Percentiles rank a stretch among this genome's conserved stretches.
Evolutionary conservation across 75 land plant genomes (phyloP).

Genomic region (Sequoia sempervirens): DNA sequence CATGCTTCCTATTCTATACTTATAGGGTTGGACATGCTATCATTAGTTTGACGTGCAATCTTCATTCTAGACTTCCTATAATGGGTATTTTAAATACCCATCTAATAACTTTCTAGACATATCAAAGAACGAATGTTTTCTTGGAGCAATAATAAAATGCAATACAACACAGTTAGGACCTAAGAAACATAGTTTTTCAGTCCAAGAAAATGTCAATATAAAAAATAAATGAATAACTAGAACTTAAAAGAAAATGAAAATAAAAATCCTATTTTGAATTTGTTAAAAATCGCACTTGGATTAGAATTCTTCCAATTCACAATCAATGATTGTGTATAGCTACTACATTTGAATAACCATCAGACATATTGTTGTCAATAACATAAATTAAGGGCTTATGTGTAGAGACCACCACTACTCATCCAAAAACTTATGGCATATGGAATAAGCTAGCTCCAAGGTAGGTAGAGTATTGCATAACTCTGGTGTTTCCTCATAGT

Average conservation of each 20-base stretch:
- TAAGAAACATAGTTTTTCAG: not conserved
- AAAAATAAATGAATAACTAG: not conserved
- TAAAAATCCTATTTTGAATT: not conserved
- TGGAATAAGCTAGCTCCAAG: slow-evolving; percentile 60
- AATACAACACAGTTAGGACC: not conserved
- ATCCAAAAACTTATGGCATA: slow-evolving; percentile 44
- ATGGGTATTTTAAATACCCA: not conserved
- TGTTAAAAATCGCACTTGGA: slow-evolving; percentile 41
- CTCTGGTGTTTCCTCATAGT: slow-evolving; percentile 60
- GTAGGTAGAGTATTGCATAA: slow-evolving; percentile 67
- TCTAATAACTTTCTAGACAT: not conserved
- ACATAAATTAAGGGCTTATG: slow-evolving; percentile 8
- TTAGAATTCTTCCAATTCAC: slow-evolving; percentile 68
- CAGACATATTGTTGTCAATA: slow-evolving; percentile 1
- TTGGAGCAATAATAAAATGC: too few species aligned
- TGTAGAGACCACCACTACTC: slow-evolving; percentile 38
- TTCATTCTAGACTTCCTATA: not conserved
- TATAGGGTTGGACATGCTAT: too few species aligned
- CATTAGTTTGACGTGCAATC: not conserved
- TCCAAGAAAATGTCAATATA: not conserved
- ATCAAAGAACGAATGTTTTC: too few species aligned
- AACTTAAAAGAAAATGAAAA: not conserved
- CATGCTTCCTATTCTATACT: too few species aligned
- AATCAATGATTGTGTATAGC: slow-evolving; percentile 27
- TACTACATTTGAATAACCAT: slow-evolving; percentile 13